Evolutionary conservation across 352 stramenopile genomes (phyloP).

Genomic region (Pythium vanterpoolii): DNA sequence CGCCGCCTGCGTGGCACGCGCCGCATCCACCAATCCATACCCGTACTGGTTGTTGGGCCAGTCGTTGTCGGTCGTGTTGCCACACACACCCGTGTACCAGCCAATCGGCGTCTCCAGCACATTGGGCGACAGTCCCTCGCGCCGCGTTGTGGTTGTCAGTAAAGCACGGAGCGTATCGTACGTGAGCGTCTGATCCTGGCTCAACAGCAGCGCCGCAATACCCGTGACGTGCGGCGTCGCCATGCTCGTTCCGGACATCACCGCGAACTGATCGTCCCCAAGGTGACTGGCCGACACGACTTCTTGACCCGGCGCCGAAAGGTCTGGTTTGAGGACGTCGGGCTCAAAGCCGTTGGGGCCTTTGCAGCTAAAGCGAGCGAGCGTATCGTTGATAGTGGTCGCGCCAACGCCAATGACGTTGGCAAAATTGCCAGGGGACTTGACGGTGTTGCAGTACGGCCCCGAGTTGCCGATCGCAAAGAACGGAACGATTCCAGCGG

Average conservation of each 20-base stretch:
- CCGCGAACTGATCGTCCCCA: constrained; percentile 14
- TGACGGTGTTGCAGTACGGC: constrained; percentile 25
- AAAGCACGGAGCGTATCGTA: constrained; percentile 12
- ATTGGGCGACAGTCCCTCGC: constrained; percentile 12
- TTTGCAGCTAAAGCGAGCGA: constrained; percentile 25
- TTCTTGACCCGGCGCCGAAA: constrained; percentile 22
- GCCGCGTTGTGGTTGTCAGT: constrained; percentile 7
- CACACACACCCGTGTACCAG: constrained; percentile 21
- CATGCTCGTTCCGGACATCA: constrained; percentile 30
- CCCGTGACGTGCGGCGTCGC: constrained; percentile 27
- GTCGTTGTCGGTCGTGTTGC: constrained; percentile 21
- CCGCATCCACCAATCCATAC: constrained; percentile 13
- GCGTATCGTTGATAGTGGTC: constrained; percentile 22
- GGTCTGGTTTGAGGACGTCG: constrained; percentile 24
- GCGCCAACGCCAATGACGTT: constrained; percentile 36
- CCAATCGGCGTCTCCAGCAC: constrained; percentile 11
- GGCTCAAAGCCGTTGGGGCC: constrained; percentile 18
- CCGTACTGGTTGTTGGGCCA: constrained; percentile 32
- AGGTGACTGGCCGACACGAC: constrained; percentile 20
- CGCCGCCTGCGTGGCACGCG: constrained; percentile 5
- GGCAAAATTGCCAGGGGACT: constrained; percentile 26
- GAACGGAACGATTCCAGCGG: constrained; percentile 31
- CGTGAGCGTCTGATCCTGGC: constrained; percentile 7
- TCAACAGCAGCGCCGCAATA: constrained; percentile 25
- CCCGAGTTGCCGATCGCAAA: constrained; percentile 32